A percentile compares a stretch with the other conserved stretches of the same genome.
These are phyloP conservation scores for Ustilaginoidea virens DNA, from an alignment of 2,329 filamentous ascomycete species.

Conservation along the genomic window DNA sequence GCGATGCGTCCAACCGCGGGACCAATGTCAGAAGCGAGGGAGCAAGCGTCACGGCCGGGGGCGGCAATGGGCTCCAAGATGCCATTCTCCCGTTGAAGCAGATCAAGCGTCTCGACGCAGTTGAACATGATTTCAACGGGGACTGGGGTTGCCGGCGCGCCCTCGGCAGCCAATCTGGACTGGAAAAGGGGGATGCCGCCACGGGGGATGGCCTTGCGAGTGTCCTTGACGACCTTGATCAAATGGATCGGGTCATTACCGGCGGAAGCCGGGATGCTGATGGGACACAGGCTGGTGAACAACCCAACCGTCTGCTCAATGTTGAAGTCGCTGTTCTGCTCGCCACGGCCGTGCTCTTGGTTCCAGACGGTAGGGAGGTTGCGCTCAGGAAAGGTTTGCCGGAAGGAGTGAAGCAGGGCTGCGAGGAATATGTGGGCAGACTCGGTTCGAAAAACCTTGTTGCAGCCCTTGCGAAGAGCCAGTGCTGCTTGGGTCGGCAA, in stretches of 20 bases:
- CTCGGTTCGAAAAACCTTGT: constrained; percentile 33
- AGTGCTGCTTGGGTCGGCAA: constrained; percentile 26
- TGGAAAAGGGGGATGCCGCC: constrained; percentile 35
- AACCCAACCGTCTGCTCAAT: constrained; percentile 42
- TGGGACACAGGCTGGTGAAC: constrained; percentile 42
- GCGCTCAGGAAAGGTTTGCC: constrained; percentile 37
- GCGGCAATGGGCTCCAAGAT: constrained; percentile 31
- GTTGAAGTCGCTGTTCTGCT: constrained; percentile 29
- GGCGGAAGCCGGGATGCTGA: constrained; percentile 26
- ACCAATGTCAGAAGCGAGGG: constrained; percentile 28
- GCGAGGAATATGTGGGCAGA: constrained; percentile 37
- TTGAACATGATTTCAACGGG: constrained; percentile 45
- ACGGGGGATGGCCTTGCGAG: constrained; percentile 25
- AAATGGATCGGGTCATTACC: constrained; percentile 34
- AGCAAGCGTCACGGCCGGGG: constrained; percentile 21
- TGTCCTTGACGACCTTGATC: constrained; percentile 37
- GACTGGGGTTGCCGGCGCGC: constrained; percentile 20
- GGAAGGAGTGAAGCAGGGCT: constrained; percentile 38
- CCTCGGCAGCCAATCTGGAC: constrained; percentile 22
- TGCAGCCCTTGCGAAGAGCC: constrained; percentile 25
- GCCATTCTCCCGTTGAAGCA: constrained; percentile 30
- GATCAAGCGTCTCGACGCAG: constrained; percentile 33
- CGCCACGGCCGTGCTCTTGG: constrained; percentile 33
- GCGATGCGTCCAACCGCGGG: constrained; percentile 30
- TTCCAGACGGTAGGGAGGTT: constrained; percentile 36